Base-by-base conservation (phyloP, 345 rosid genomes). In the Viola odorata region DNA sequence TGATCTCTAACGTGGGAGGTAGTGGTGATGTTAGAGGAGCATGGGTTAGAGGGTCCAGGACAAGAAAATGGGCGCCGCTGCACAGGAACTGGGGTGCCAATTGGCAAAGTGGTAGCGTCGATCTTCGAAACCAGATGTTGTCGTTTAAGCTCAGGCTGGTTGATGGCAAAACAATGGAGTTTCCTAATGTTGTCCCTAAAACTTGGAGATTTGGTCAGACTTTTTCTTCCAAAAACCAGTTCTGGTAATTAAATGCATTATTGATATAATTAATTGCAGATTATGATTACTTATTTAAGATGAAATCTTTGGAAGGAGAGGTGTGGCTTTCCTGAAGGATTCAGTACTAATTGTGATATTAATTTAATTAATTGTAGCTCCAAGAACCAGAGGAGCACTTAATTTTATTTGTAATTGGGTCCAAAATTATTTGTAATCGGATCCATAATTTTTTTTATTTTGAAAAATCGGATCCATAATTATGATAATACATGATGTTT, bases 131-230 rank as follows among this genome's bases (percentile, higher is more conserved):
- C 68, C 96, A 85, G 50, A 73, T 64, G 37, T 55, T 87, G 45
- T 83, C 95, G 17, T 83, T 89, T 56, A 83, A 65, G 77, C 76
- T 89, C 49, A 80, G 75, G 56, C 71, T 86, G 67, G 80, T 58
- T 16, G 88, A 87, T 60, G 78, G 80, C 7, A 83, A 69, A 55
- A 81, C 84, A 3, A 47, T 66, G 50, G 63, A 63, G 3, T 86
- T 89, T 63, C 45, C 73, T 65, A 82, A 89, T 57, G 85, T 85
- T 51, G 80, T 85, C 53, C 87, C 91, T 65, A 60, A 80, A 4
- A 66, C 78, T 39, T 86, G 96, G 95, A 74, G 53, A 48, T 87
- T 85, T 50, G 96, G 95, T 4, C 95, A 85, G 78, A 90, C 96
- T 6, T 89, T 80, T 63, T 77, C 91, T 74, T 73, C 89, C 12